These are phyloP conservation scores for Aspergillus flavus DNA, from an alignment of 2,329 filamentous ascomycete genomes.

Conservation along the genomic window DNA sequence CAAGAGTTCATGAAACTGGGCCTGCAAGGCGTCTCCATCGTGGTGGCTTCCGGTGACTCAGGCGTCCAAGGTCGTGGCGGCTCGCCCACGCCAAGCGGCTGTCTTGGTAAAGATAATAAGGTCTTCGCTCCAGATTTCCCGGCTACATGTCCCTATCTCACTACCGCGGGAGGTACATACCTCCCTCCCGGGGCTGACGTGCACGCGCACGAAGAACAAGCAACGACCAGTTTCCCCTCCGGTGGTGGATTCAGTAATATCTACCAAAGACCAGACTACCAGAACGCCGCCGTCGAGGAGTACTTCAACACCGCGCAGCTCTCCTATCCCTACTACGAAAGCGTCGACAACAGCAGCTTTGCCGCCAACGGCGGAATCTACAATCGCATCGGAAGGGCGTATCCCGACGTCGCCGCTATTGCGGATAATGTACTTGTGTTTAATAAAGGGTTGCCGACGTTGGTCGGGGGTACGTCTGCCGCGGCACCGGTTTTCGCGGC, in stretches of 20 bases:
- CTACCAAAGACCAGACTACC: slow-evolving; percentile 43
- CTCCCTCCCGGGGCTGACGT: slow-evolving; percentile 34
- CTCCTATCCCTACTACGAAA: slow-evolving; percentile 34
- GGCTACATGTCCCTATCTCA: slow-evolving; percentile 37
- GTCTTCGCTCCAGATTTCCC: slow-evolving; percentile 45
- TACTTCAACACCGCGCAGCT: slow-evolving; percentile 36
- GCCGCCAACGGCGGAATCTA: slow-evolving; percentile 32
- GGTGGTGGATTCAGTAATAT: slow-evolving; percentile 50
- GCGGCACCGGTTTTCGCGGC: slow-evolving; percentile 59
- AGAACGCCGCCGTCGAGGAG: slow-evolving; percentile 37
- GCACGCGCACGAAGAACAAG: slow-evolving; percentile 37
- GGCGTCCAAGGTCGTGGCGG: slow-evolving; percentile 42
- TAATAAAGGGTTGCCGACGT: slow-evolving; percentile 22
- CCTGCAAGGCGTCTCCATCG: slow-evolving; percentile 50
- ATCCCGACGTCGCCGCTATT: slow-evolving; percentile 42
- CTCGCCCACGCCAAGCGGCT: slow-evolving; percentile 34
- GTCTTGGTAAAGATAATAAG: slow-evolving; percentile 35
- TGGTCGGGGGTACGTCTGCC: slow-evolving; percentile 42
- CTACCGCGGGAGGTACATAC: slow-evolving; percentile 43
- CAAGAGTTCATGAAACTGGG: slow-evolving; percentile 53
- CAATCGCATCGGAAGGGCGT: slow-evolving; percentile 37
- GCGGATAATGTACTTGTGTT: slow-evolving; percentile 39
- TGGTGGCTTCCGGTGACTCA: slow-evolving; percentile 52
- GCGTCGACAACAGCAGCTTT: slow-evolving; percentile 35
- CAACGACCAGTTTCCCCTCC: slow-evolving; percentile 39